Evolutionary conservation across 768 basidiomycete species (phyloP).

Genomic region (Trametopsis cervina): DNA sequence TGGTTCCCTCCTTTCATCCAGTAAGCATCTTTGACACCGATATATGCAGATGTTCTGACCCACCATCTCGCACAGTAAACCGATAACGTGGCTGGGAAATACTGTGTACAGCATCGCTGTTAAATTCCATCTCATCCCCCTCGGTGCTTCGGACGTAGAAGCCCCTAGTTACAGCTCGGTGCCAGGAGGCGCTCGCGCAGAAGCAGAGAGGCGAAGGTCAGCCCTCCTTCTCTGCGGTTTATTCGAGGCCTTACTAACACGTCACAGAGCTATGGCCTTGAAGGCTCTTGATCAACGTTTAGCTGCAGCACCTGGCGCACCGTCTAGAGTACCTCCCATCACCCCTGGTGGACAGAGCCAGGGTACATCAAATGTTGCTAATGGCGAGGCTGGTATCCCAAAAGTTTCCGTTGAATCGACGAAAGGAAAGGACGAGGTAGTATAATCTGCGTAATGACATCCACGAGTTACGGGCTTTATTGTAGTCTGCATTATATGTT

Average conservation of each 20-base stretch:
- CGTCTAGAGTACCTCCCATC: constrained; percentile 2
- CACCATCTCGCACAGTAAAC: constrained; percentile 43
- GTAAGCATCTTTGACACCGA: constrained; percentile 41
- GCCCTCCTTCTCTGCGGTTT: constrained; percentile 19
- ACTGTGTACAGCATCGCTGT: constrained; percentile 59
- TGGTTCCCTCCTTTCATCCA: constrained; percentile 98
- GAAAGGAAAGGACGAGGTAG: background rate
- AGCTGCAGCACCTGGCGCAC: constrained; percentile 43
- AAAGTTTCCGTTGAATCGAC: background rate
- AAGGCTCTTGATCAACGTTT: constrained; percentile 94
- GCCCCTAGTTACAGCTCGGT: constrained; percentile 63
- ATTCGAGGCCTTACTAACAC: constrained; percentile 1
- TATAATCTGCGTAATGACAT: background rate
- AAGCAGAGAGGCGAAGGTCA: constrained; percentile 92
- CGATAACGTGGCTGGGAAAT: constrained; percentile 61
- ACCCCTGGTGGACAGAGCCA: background rate
- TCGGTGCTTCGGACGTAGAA: constrained; percentile 58
- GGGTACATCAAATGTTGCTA: background rate
- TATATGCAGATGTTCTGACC: background rate
- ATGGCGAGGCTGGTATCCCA: background rate
- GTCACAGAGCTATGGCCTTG: constrained; percentile 80
- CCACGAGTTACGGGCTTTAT: background rate
- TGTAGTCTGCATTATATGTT: background rate
- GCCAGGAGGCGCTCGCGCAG: constrained; percentile 87
- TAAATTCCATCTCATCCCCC: constrained; percentile 70